Percentiles rank a stretch among this genome's conserved stretches.
Conservation (phyloP, 148 eudicot species). For the Cornus controversa region DNA sequence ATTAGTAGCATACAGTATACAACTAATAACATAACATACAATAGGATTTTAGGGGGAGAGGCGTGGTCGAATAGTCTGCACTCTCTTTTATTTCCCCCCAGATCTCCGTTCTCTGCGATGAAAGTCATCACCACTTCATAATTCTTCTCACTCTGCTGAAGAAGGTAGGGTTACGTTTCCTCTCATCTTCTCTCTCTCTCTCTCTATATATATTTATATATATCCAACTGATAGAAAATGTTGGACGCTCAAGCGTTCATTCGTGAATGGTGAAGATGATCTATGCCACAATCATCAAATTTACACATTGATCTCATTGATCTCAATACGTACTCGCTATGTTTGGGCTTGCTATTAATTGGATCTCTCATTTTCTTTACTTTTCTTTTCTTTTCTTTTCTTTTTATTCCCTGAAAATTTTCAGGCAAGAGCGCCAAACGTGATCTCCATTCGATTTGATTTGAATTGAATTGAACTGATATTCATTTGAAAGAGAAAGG, state of each 20-base stretch:
- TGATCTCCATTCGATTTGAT: neutral
- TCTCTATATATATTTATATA: no score
- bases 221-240: neutral
- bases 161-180: neutral
- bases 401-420: neutral
- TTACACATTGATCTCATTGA: neutral
- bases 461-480: no score
- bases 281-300: neutral
- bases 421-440: neutral
- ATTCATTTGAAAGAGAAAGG: neutral
- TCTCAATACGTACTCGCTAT: neutral
- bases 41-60: neutral
- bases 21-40: no score
- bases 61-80: neutral
- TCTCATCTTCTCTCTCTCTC: neutral
- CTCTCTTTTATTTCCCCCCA: neutral
- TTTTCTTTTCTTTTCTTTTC: neutral
- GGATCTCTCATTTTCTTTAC: neutral
- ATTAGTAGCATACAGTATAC: no score
- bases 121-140: neutral
- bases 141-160: no score
- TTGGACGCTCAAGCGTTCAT: neutral
- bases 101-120: neutral
- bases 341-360: neutral
- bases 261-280: neutral